These are phyloP conservation scores for Penicillium steckii DNA, from an alignment of 495 filamentous ascomycete genomes.

Conservation along the genomic window DNA sequence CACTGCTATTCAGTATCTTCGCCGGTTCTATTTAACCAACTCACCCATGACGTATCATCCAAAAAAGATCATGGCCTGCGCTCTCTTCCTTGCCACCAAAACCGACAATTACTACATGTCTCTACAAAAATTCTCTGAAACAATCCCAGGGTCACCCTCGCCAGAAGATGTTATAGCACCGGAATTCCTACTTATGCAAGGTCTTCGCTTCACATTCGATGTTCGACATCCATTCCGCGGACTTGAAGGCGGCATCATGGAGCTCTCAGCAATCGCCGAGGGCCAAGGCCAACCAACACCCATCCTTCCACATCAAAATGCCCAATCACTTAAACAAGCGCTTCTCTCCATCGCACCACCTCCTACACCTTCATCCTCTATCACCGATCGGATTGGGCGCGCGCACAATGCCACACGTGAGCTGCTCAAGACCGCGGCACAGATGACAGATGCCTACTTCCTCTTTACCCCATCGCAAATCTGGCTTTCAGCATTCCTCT, in stretches of 20 bases:
- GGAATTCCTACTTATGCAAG: conserved; percentile 89
- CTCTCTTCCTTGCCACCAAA: conserved; percentile 89
- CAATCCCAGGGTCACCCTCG: conserved; percentile 60
- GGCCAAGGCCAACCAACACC: conserved; percentile 47
- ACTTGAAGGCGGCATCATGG: conserved; percentile 81
- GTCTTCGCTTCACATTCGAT: conserved; percentile 90
- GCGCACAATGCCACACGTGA: conserved; percentile 71
- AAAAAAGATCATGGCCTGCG: conserved; percentile 77
- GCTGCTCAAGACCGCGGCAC: conserved; percentile 71
- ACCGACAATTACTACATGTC: conserved; percentile 79
- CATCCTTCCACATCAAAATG: conserved; percentile 31
- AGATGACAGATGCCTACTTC: conserved; percentile 92
- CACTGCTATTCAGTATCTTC: conserved; percentile 87
- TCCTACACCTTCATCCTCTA: conserved; percentile 25
- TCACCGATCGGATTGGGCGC: conserved; percentile 52
- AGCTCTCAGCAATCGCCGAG: conserved; percentile 63
- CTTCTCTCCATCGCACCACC: conserved; percentile 28
- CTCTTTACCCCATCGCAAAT: conserved; percentile 94
- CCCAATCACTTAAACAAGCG: conserved; percentile 35
- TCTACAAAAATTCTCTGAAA: conserved; percentile 61
- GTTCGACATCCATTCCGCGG: conserved; percentile 88
- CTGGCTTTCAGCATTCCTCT: conserved; percentile 74
- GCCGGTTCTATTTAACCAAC: conserved; percentile 92
- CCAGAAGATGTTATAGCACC: conserved; percentile 80
- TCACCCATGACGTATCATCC: conserved; percentile 94